A percentile compares a stretch with the other conserved stretches of the same genome.
Evolutionary conservation across 2,329 filamentous ascomycete genomes (phyloP).

Genomic region (Trichoderma simmonsii): DNA sequence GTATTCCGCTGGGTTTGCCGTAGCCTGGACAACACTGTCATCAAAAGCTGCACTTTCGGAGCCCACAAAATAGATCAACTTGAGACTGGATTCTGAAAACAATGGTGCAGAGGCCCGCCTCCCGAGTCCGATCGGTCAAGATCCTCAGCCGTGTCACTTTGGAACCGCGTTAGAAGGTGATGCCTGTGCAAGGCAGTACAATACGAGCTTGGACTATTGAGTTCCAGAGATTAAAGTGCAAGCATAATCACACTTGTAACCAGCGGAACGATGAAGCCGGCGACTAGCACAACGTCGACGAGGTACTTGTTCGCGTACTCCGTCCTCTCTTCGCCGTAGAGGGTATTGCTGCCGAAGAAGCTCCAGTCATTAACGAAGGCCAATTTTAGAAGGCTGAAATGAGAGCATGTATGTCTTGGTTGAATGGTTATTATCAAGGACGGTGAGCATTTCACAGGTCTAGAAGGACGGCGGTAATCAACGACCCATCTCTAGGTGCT

Average conservation of each 20-base stretch:
- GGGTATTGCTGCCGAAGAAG: constrained; percentile 4
- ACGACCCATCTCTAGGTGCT: background rate
- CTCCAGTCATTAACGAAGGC: background rate
- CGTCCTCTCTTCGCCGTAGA: background rate
- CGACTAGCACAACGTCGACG: background rate
- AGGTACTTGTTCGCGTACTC: constrained; percentile 3
- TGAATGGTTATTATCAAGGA: background rate
- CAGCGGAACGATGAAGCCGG: constrained; percentile 13
- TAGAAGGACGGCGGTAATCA: background rate
- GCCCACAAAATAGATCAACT: constrained; percentile 4
- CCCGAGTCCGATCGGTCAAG: constrained; percentile 10
- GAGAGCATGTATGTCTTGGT: background rate
- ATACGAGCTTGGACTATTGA: background rate
- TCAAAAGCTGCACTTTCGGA: background rate
- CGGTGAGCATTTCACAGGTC: background rate
- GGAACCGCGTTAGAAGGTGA: background rate
- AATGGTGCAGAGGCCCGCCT: constrained; percentile 4
- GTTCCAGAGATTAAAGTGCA: constrained; percentile 7
- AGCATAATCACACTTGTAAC: background rate
- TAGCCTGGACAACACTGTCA: background rate
- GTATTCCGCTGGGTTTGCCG: background rate
- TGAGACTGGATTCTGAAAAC: background rate
- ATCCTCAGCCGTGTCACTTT: constrained; percentile 1
- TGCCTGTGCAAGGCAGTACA: background rate
- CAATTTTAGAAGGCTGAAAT: constrained; percentile 7